Percentiles rank a stretch among this genome's conserved stretches.
These are phyloP conservation scores for Apiospora sp. DNA, from an alignment of 2,329 filamentous ascomycete species.

Conservation along the genomic window DNA sequence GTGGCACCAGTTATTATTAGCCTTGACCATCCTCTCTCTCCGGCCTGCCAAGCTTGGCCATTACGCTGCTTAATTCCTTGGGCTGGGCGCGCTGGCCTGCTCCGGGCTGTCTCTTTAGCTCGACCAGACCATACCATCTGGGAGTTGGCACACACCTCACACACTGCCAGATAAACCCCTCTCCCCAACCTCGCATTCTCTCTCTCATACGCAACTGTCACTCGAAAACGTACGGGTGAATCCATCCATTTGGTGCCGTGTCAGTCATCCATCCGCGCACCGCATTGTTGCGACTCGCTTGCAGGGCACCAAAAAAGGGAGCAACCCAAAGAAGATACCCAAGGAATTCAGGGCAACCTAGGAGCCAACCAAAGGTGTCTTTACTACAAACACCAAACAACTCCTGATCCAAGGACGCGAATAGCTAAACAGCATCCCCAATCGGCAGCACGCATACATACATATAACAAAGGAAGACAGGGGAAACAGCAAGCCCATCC, in stretches of 20 bases:
- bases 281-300: slow-evolving; percentile 12
- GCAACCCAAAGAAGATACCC: not conserved
- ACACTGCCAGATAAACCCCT: slow-evolving; percentile 19
- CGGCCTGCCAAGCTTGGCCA: slow-evolving; percentile 4
- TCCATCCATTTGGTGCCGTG: slow-evolving; percentile 18
- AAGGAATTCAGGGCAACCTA: not conserved
- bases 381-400: not conserved
- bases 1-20: slow-evolving; percentile 19
- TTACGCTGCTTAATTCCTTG: slow-evolving; percentile 9
- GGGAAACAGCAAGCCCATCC: not conserved
- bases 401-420: not conserved
- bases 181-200: slow-evolving; percentile 12
- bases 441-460: not conserved
- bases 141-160: not conserved
- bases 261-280: slow-evolving; percentile 17
- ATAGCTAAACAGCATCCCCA: not conserved
- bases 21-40: not conserved
- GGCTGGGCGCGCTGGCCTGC: not conserved
- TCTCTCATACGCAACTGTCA: slow-evolving; percentile 9
- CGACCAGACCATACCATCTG: not conserved
- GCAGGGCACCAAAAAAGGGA: slow-evolving; percentile 14
- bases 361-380: not conserved
- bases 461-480: not conserved
- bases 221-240: slow-evolving; percentile 20
- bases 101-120: not conserved